Evolutionary conservation across 441 rosid genomes (phyloP).

Genomic region (Gossypium laxum): DNA sequence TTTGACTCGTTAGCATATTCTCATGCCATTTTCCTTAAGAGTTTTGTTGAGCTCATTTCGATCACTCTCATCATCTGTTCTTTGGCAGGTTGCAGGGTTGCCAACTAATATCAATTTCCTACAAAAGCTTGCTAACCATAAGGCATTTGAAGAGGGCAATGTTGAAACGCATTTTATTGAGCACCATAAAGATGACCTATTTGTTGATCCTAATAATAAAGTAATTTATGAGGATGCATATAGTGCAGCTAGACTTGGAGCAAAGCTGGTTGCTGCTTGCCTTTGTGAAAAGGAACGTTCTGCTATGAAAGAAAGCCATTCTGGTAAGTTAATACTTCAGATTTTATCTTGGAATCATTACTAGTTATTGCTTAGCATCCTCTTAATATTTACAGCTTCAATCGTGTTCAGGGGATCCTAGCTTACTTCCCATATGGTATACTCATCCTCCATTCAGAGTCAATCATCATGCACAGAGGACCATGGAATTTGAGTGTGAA

Average conservation of each 20-base stretch:
- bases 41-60: background rate
- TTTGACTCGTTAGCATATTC: background rate
- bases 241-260: slow-evolving; percentile 41
- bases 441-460: slow-evolving; percentile 74
- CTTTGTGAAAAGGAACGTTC: slow-evolving; percentile 48
- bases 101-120: slow-evolving; percentile 84
- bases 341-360: slow-evolving; percentile 17
- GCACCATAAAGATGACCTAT: slow-evolving; percentile 62
- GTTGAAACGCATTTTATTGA: slow-evolving; percentile 96
- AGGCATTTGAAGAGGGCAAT: slow-evolving; percentile 61
- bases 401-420: slow-evolving; percentile 37
- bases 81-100: slow-evolving; percentile 81
- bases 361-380: slow-evolving; percentile 10
- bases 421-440: slow-evolving; percentile 57
- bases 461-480: slow-evolving; percentile 51
- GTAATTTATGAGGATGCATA: slow-evolving; percentile 35
- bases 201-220: slow-evolving; percentile 48
- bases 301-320: slow-evolving; percentile 28
- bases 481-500: slow-evolving; percentile 71
- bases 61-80: slow-evolving; percentile 1
- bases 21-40: background rate
- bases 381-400: slow-evolving; percentile 18
- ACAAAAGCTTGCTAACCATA: slow-evolving; percentile 64
- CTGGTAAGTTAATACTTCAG: slow-evolving; percentile 41
- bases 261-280: slow-evolving; percentile 66